These are phyloP conservation scores for Fusarium sp. DNA, from an alignment of 2,329 filamentous ascomycete species.

Conservation along the genomic window DNA sequence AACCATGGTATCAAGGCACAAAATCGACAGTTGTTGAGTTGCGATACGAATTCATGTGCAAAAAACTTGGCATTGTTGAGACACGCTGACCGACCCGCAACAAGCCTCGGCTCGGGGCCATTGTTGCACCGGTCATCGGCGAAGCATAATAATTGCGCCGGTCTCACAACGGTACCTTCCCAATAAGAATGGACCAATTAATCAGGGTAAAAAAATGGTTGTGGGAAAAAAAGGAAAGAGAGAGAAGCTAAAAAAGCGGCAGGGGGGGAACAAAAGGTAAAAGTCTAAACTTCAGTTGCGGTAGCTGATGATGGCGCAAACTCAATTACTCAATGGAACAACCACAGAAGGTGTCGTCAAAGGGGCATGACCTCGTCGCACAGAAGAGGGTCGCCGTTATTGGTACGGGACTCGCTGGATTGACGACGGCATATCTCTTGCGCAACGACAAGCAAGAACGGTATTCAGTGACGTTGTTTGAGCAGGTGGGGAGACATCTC, in stretches of 20 bases:
- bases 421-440: slow-evolving; percentile 52
- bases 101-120: not conserved
- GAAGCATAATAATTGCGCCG: not conserved
- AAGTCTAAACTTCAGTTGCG: not conserved
- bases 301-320: not conserved
- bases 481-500: slow-evolving; percentile 47
- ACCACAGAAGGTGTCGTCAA: not conserved
- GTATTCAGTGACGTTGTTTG: slow-evolving; percentile 52
- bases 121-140: not conserved
- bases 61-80: not conserved
- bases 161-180: not conserved
- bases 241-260: not conserved
- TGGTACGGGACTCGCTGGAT: slow-evolving; percentile 53
- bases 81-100: not conserved
- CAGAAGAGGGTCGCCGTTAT: slow-evolving; percentile 47
- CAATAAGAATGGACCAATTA: not conserved
- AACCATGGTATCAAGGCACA: not conserved
- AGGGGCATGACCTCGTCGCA: not conserved
- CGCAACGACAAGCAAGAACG: slow-evolving; percentile 46
- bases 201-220: not conserved
- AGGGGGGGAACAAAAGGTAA: not conserved
- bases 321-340: slow-evolving; percentile 2
- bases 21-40: not conserved
- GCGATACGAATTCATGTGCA: not conserved
- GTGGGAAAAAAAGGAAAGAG: not conserved